Base-by-base conservation (phyloP, 805 yeast genomes). In the Candida vaughaniae region DNA sequence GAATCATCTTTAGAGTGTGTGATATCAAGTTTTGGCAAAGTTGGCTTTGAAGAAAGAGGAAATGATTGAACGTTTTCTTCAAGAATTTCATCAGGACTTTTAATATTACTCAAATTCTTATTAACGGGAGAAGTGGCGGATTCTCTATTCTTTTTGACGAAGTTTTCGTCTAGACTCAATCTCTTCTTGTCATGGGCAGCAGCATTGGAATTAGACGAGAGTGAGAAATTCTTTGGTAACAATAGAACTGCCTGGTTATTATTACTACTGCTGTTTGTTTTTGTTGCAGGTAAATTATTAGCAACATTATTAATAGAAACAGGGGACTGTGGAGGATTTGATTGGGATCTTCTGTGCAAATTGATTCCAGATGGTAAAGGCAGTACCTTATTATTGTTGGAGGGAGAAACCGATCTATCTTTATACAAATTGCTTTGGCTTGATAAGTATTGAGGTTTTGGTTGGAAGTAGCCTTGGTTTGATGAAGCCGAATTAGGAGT, bases 181-280 rank as follows among this genome's bases (percentile, higher is more conserved):
- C 63, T 46, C 40, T 64, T 64, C 25, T 48, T 55, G 18, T 50
- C 45, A 6, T 28, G 26, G 22, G 30, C 23, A 32, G 25, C 25
- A 17, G 42, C 28, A 14, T 26, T 32, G 7, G 45, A 36, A 27
- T 20, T 31, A 3, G 38, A 29, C 10, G 44, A 40, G 17, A 49
- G 51, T 4, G 73, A 59, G 36, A 68, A 69, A 42, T 69, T 73
- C 47, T 69, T 74, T 0, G 80, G 79, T 33, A 75, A 60, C 32
- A 75, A 54, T 17, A 75, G 62, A 15, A 75, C 75, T 1, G 80
- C 77, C 25, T 62, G 69, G 10, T 69, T 56, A n/a, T 62, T 56
- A 23, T 37, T 36, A 15, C 8, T 20, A 20, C 10, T 20, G 10
- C 23, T 20, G 23, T 20, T 20, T n/a, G n/a, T n/a, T n/a, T n/a